Evolutionary conservation across 2,329 filamentous ascomycete species (phyloP), one percentile per base, ranked within the genome.

Genomic region (Sclerotinia glacialis): DNA sequence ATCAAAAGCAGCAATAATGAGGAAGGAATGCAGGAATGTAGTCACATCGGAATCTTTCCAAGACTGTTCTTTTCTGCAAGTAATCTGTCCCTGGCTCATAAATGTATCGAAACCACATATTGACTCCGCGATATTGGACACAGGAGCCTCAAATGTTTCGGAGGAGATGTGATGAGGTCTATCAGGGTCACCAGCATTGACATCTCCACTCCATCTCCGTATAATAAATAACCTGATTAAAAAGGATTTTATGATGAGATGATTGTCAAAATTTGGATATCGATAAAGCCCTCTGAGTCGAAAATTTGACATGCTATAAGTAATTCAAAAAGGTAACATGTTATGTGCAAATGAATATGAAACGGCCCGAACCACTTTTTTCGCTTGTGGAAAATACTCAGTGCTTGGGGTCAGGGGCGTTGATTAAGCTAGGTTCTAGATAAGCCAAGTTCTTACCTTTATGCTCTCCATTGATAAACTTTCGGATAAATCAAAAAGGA

Each of bases 321-420:
- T 3, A 46, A 40, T 40, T 21, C 16, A n/a, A 14, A 1, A 53
- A 31, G 1, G 1, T 31, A 53, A 16, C 21, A 4, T 26, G 5
- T 26, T 52, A 26, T 31, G 18, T 5, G 6, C 50, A 8, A 9
- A 53, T 2, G 16, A 9, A 53, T 2, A 53, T 37, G 4, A 31
- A 18, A 12, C 2, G 9, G 5, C 1, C n/a, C 0, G 2, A 7
- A 14, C n/a, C 0, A 54, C n/a, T 8, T 6, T 37, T 23, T 34
- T 55, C 52, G 52, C 52, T 55, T 55, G 34, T 9, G 12, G 4
- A 23, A 54, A 37, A 21, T 23, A 6, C 7, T 37, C 34, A 16
- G 5, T 3, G 5, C 2, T 12, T 6, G 34, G 18, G 37, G 12
- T 37, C 52, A 54, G 28, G 52, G 28, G 52, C 12, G 5, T 40